A percentile compares a stretch with the other conserved stretches of the same genome.
These are phyloP conservation scores for Amauroascus niger DNA, from an alignment of 2,329 filamentous ascomycete species.

Conservation along the genomic window DNA sequence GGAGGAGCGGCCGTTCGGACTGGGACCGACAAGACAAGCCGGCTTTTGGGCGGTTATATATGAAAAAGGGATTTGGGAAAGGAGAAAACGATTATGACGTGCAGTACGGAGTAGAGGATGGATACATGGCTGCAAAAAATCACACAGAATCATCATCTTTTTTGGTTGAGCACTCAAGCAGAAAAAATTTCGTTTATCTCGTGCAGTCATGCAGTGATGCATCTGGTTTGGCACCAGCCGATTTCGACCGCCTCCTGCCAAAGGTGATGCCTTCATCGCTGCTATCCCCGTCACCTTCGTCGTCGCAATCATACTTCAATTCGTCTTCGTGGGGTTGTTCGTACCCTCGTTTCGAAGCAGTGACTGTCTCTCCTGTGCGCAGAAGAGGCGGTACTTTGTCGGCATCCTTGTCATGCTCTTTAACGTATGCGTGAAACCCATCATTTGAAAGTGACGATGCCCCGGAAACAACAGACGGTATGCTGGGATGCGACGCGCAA, in stretches of 20 bases:
- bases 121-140: neutral
- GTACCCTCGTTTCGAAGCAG: slow-evolving; percentile 16
- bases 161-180: neutral
- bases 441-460: slow-evolving; percentile 40
- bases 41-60: neutral
- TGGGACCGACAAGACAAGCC: neutral
- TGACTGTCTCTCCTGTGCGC: slow-evolving; percentile 37
- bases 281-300: slow-evolving; percentile 35
- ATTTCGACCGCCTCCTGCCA: slow-evolving; percentile 20
- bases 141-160: neutral
- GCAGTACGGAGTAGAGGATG: too few relatives aligned
- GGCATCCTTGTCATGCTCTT: slow-evolving; percentile 24
- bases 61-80: neutral
- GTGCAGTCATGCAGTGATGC: neutral
- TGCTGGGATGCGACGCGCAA: slow-evolving; percentile 40
- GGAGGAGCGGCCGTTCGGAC: neutral
- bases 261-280: slow-evolving; percentile 37
- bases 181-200: neutral
- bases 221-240: neutral
- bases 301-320: slow-evolving; percentile 33
- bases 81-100: neutral
- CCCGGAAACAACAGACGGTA: slow-evolving; percentile 38
- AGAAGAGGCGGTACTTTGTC: slow-evolving; percentile 32
- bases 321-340: slow-evolving; percentile 30
- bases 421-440: slow-evolving; percentile 21